phyloP scores from a whole-genome alignment of 2,329 filamentous ascomycete species.

The Tympanopsis confertula region DNA sequence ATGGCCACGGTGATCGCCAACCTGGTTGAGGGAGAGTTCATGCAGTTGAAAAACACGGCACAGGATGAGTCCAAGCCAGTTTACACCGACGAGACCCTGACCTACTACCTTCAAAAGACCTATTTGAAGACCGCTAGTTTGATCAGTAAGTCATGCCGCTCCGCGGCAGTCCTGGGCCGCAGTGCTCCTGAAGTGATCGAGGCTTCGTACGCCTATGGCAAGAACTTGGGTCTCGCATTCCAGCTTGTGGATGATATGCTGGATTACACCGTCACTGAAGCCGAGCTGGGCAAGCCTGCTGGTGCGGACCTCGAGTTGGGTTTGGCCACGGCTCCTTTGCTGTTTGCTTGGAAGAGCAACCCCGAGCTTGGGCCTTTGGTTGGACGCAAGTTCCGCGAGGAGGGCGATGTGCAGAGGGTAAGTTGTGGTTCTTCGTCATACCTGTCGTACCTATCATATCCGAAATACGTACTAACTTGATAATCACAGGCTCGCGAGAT shows the following conservation, averaged over 20 bases:
- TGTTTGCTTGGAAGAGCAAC: constrained; percentile 91
- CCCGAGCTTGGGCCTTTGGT: constrained; percentile 77
- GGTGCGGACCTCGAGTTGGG: constrained; percentile 89
- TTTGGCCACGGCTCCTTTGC: constrained; percentile 79
- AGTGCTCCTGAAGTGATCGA: constrained; percentile 71
- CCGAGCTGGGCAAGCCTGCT: constrained; percentile 84
- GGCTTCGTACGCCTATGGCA: constrained; percentile 81
- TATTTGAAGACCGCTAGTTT: constrained; percentile 93
- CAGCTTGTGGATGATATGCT: constrained; percentile 97
- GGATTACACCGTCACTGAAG: constrained; percentile 79
- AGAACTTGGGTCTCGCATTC: constrained; percentile 88
- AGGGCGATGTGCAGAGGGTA: constrained; percentile 78
- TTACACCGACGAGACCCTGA: constrained; percentile 80
- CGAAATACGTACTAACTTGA: too few species aligned
- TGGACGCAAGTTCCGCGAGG: constrained; percentile 73
- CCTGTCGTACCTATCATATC: constrained; percentile 1
- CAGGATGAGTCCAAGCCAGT: constrained; percentile 72
- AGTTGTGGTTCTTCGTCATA: constrained; percentile 19
- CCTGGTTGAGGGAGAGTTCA: constrained; percentile 95
- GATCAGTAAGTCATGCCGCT: constrained; percentile 91
- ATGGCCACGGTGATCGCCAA: constrained; percentile 95
- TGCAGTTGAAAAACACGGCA: constrained; percentile 96
- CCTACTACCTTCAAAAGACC: constrained; percentile 95
- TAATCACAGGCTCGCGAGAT: not conserved
- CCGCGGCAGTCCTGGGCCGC: constrained; percentile 74